Base-by-base conservation (phyloP, 2,329 filamentous ascomycete species). In the Plenodomus biglobosus region DNA sequence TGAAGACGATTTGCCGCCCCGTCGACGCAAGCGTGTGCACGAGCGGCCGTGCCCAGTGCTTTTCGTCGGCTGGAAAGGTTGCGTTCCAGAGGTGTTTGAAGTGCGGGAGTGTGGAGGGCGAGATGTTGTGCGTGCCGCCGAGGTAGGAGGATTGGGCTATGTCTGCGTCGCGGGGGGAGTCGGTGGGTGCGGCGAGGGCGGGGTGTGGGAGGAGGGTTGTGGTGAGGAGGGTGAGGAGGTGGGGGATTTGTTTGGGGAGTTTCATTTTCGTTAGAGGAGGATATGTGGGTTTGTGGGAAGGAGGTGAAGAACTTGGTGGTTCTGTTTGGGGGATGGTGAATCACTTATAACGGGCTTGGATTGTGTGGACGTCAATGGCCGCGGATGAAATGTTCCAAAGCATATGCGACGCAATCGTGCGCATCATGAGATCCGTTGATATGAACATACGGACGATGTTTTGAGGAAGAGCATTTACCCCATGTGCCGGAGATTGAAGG, bases 31-130 rank as follows among this genome's bases (percentile, higher is more conserved):
- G 75, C 1, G 75, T 78, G 44, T 74, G 76, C 0, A 75, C 65
- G 8, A 78, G 56, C 6, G 79, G 78, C 55, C 80, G 76, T 34
- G 79, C 49, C 70, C 77, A 73, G 70, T 80, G 77, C 52, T 57
- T 69, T 64, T 70, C 75, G 63, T 68, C 52, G 1, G 48, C 32
- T 21, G 67, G 61, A 53, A 69, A 72, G 1, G 61, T 51, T 3
- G 64, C 55, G 41, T 68, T 68, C 71, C 70, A 75, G 3, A 75
- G 57, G 19, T 66, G 66, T 24, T 72, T 72, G 55, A 76, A 74
- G 19, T 61, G 64, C n/a, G 63, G 48, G 10, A 74, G 62, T 17
- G 65, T 64, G 5, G 62, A 61, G 2, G 74, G 75, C 34, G 75
- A 65, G 51, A 76, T 62, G 48, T 75, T 75, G 56, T 77, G 74